Conservation (phyloP, 371 early-diverging fungal species). For the Mortierella sp. region DNA sequence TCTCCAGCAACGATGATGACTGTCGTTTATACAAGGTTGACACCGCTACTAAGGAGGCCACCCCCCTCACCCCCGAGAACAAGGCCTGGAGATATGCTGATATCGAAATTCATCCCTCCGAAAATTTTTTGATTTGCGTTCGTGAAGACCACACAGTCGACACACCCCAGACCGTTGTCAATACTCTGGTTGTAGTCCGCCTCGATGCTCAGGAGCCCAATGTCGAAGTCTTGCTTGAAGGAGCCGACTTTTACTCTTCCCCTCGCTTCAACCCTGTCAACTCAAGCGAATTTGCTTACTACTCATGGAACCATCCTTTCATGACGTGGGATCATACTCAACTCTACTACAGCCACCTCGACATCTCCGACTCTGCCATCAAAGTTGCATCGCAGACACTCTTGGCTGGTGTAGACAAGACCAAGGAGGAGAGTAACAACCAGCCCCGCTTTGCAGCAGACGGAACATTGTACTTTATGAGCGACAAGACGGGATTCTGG, state of each 20-base stretch:
- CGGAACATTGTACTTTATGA: slow-evolving; percentile 72
- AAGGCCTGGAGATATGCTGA: slow-evolving; percentile 73
- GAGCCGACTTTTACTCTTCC: slow-evolving; percentile 75
- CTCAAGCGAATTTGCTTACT: slow-evolving; percentile 65
- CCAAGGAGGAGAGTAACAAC: slow-evolving; percentile 63
- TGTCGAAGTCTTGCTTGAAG: slow-evolving; percentile 65
- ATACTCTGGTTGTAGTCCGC: slow-evolving; percentile 68
- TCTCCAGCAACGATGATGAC: slow-evolving; percentile 75
- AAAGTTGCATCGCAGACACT: slow-evolving; percentile 42
- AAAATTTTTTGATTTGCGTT: slow-evolving; percentile 69
- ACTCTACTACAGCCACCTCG: slow-evolving; percentile 62
- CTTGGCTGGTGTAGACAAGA: slow-evolving; percentile 62
- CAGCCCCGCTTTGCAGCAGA: slow-evolving; percentile 65
- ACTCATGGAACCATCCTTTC: slow-evolving; percentile 79
- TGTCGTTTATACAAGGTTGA: slow-evolving; percentile 68
- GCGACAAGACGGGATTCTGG: slow-evolving; percentile 81
- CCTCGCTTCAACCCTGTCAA: slow-evolving; percentile 66
- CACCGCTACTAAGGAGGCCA: slow-evolving; percentile 40
- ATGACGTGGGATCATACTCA: slow-evolving; percentile 86
- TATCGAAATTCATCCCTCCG: slow-evolving; percentile 65
- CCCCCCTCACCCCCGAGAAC: slow-evolving; percentile 63
- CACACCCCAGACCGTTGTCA: slow-evolving; percentile 71
- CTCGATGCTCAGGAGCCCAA: slow-evolving; percentile 56
- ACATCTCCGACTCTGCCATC: slow-evolving; percentile 24
- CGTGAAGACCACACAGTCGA: slow-evolving; percentile 76